Conservation (phyloP, 805 yeast genomes). For the Candida orba region DNA sequence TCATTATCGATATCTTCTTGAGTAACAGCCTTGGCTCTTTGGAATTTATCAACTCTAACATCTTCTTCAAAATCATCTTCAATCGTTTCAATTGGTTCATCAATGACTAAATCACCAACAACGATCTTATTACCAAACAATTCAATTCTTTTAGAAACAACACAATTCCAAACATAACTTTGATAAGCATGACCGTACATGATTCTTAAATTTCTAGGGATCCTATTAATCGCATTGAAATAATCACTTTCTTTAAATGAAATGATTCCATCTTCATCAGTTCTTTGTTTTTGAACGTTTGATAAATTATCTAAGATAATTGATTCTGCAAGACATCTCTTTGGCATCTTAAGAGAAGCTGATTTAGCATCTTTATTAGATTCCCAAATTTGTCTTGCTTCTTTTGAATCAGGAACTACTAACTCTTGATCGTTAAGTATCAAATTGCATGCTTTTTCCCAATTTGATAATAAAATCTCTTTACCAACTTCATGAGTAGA, state of each 20-base stretch:
- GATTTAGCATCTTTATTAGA: constrained; percentile 56
- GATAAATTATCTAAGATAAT: constrained; percentile 58
- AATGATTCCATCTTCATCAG: constrained; percentile 24
- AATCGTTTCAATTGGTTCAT: constrained; percentile 24
- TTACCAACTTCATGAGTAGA: constrained; percentile 87
- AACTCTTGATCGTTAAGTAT: constrained; percentile 80
- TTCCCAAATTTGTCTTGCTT: constrained; percentile 79
- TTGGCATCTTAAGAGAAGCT: constrained; percentile 77
- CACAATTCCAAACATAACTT: constrained; percentile 89
- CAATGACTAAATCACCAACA: constrained; percentile 74
- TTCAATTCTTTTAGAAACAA: constrained; percentile 69
- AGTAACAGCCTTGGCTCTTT: constrained; percentile 70
- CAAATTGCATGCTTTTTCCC: constrained; percentile 74
- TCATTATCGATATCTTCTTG: constrained; percentile 58
- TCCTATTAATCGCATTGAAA: constrained; percentile 74
- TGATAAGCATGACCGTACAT: constrained; percentile 98
- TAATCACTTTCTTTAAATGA: constrained; percentile 47
- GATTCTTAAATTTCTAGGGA: constrained; percentile 85
- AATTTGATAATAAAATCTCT: constrained; percentile 59
- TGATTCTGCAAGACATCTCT: constrained; percentile 78
- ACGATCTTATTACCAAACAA: constrained; percentile 63
- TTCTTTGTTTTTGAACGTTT: constrained; percentile 38
- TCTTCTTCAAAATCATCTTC: constrained; percentile 67
- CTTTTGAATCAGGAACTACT: constrained; percentile 74
- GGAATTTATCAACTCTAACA: constrained; percentile 45